Evolutionary conservation across 139 green algal genomes (phyloP).

Genomic region (Pleodorina starrii): DNA sequence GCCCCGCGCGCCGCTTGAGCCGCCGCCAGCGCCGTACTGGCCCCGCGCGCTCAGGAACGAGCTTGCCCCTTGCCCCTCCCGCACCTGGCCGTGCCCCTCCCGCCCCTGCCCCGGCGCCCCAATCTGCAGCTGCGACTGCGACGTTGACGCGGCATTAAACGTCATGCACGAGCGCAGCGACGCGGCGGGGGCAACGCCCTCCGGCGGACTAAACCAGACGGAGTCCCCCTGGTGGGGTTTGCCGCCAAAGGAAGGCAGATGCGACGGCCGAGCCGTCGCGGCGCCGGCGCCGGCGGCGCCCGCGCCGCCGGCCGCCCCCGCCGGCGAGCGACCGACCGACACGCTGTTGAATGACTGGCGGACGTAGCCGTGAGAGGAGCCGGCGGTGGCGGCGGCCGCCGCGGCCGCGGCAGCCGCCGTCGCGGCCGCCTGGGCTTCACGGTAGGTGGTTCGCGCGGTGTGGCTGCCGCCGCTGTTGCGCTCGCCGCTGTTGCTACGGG

Average conservation of each 20-base stretch:
- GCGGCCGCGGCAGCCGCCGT: not conserved
- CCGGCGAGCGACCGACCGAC: not conserved
- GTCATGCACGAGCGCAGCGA: not conserved
- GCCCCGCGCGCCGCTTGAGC: not conserved
- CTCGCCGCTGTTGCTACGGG: constrained; percentile 13
- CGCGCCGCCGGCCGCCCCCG: not conserved
- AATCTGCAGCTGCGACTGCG: not conserved
- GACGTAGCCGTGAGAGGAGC: not conserved
- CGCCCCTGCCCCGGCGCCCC: not conserved
- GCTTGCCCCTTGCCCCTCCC: not conserved
- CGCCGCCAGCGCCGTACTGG: not conserved
- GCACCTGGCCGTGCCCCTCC: not conserved
- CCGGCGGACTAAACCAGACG: not conserved
- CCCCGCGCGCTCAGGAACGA: not conserved
- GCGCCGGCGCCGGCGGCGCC: not conserved
- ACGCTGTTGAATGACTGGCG: constrained; percentile 5
- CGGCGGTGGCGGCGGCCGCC: not conserved
- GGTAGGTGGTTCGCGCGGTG: not conserved
- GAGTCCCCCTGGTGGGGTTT: not conserved
- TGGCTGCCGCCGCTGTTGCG: not conserved
- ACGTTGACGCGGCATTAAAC: not conserved
- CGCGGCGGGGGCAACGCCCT: not conserved
- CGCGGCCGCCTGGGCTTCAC: not conserved
- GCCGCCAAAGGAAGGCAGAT: constrained; percentile 1
- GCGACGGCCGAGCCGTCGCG: not conserved